A percentile compares a stretch with the other conserved stretches of the same genome.
Conservation (phyloP, 2,329 filamentous ascomycete species). For the Monosporascus sp. region DNA sequence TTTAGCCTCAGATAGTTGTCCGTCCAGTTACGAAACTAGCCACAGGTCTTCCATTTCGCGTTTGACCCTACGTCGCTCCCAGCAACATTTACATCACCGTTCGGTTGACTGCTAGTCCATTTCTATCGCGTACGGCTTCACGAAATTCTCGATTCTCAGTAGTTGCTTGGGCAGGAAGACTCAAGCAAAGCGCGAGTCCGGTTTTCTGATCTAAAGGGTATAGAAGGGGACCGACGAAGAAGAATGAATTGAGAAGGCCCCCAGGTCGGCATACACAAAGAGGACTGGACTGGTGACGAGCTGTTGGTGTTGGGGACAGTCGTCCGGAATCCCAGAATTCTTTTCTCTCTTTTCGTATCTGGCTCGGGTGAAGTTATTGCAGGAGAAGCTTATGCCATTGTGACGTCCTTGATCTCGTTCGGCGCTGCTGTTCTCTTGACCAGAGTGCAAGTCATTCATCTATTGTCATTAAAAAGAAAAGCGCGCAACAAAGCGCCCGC, state of each 20-base stretch:
- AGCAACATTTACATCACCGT: too few relatives aligned
- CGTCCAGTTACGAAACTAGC: too few relatives aligned
- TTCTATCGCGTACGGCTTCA: neutral
- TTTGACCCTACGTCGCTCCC: too few relatives aligned
- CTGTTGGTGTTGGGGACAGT: conserved; percentile 7
- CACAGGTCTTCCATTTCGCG: too few relatives aligned
- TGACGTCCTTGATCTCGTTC: conserved; percentile 12
- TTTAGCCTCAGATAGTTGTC: too few relatives aligned
- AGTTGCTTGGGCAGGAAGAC: neutral
- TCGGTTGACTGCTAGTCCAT: neutral
- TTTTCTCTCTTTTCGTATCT: conserved; percentile 12
- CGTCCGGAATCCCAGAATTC: conserved; percentile 19
- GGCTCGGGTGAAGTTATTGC: conserved; percentile 18
- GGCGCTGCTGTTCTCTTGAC: conserved; percentile 7
- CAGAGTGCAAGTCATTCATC: conserved; percentile 4
- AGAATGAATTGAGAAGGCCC: neutral
- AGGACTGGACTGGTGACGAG: neutral
- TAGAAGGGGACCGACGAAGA: neutral
- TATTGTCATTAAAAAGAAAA: neutral
- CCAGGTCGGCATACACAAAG: neutral
- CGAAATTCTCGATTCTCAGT: neutral
- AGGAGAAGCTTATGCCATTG: conserved; percentile 18
- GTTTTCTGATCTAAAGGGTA: neutral
- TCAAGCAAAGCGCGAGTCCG: neutral
- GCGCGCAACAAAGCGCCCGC: neutral